phyloP scores from a whole-genome alignment of 306 rosid species.

The Cajanus cajan region DNA sequence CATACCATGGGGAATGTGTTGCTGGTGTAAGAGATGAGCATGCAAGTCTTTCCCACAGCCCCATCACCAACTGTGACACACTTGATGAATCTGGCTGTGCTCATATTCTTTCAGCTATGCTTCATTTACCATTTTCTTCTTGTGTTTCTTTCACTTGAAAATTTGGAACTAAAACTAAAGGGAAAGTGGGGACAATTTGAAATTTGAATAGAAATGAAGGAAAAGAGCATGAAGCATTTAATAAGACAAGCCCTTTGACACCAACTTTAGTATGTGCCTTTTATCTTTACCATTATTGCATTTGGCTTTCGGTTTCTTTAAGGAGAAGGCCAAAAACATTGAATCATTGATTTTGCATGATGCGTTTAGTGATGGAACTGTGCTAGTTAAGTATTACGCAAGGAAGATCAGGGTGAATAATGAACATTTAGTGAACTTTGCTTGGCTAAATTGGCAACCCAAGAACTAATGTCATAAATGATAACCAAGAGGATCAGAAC shows the following conservation, averaged over 20 bases:
- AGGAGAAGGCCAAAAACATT: slow-evolving; percentile 13
- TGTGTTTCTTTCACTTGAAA: neutral
- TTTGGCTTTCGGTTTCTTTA: slow-evolving; percentile 5
- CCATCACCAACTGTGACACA: slow-evolving; percentile 19
- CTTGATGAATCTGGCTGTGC: neutral
- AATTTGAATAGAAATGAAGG: neutral
- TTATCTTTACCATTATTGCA: slow-evolving; percentile 9
- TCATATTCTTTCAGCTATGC: neutral
- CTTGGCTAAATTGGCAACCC: neutral
- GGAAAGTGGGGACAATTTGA: neutral
- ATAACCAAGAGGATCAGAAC: neutral
- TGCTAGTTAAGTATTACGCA: neutral
- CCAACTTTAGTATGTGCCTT: neutral
- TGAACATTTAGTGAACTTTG: slow-evolving; percentile 10
- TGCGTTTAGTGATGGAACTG: neutral
- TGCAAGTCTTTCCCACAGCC: slow-evolving; percentile 8
- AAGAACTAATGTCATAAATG: neutral
- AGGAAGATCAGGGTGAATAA: neutral
- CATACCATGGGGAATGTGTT: slow-evolving; percentile 5
- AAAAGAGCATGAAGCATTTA: neutral
- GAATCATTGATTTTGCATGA: neutral
- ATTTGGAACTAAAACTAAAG: neutral
- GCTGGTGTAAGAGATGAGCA: slow-evolving; percentile 8
- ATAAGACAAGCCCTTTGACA: neutral
- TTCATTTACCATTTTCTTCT: neutral